Percentiles rank a stretch among this genome's conserved stretches.
phyloP scores from a whole-genome alignment of 1,284 basidiomycete genomes.

The Caloboletus firmus region DNA sequence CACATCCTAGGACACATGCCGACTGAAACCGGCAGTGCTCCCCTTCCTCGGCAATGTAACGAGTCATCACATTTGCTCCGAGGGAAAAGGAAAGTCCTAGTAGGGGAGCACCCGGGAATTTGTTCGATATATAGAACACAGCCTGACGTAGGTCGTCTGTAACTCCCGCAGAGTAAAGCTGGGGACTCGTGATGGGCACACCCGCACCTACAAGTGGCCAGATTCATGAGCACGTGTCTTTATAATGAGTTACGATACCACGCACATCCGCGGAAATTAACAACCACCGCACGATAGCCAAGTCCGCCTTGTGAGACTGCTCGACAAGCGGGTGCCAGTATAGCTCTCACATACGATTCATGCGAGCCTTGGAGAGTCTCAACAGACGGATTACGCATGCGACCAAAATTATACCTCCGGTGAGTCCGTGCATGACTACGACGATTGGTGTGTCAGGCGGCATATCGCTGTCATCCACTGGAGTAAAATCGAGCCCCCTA shows the following conservation, averaged over 20 bases:
- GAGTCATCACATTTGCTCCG: conserved; percentile 90
- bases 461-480: conserved; percentile 50
- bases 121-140: conserved; percentile 71
- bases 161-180: conserved; percentile 84
- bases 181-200: conserved; percentile 75
- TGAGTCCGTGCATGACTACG: conserved; percentile 83
- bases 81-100: conserved; percentile 92
- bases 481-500: conserved; percentile 77
- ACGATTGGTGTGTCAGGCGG: conserved; percentile 74
- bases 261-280: conserved; percentile 91
- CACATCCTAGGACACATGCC: conserved; percentile 80
- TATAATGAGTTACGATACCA: conserved; percentile 20
- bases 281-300: conserved; percentile 84
- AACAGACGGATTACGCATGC: conserved; percentile 2
- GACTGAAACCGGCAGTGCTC: conserved; percentile 72
- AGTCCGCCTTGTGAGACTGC: conserved; percentile 74
- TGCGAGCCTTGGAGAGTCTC: conserved; percentile 63
- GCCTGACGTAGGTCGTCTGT: conserved; percentile 87
- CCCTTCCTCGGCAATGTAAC: conserved; percentile 89
- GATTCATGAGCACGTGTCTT: conserved; percentile 12
- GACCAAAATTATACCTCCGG: conserved; percentile 60
- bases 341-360: conserved; percentile 84
- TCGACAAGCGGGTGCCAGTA: conserved; percentile 70
- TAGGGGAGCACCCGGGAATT: conserved; percentile 80
- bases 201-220: conserved; percentile 61